These are phyloP conservation scores for Camellia sinensis DNA, from an alignment of 148 eudicot species.

Conservation along the genomic window DNA sequence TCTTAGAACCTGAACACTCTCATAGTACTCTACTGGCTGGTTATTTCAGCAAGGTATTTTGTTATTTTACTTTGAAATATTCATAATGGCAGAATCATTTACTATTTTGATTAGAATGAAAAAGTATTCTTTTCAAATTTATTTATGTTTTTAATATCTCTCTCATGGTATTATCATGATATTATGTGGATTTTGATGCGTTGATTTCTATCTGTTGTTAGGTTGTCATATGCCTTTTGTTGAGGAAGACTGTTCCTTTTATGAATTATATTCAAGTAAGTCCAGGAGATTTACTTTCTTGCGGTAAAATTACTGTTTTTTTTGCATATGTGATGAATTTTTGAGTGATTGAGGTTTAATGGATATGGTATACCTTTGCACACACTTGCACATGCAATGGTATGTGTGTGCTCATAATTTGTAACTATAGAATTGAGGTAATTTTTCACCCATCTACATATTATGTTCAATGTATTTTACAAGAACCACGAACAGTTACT, in stretches of 20 bases:
- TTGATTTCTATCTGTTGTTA: conserved; percentile 21
- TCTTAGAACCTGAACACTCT: conserved; percentile 65
- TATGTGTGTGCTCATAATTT: neutral
- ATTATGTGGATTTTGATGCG: conserved; percentile 16
- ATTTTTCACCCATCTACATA: neutral
- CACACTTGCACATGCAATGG: neutral
- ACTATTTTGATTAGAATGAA: neutral
- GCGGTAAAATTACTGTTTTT: neutral
- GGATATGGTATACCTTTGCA: neutral
- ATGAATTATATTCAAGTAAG: conserved; percentile 86
- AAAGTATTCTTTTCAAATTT: neutral
- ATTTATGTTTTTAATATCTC: neutral
- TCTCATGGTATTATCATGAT: neutral
- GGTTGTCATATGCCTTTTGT: conserved; percentile 85
- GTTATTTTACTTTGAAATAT: neutral
- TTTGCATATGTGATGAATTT: neutral
- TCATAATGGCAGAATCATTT: neutral
- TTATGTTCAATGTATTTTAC: conserved; percentile 5
- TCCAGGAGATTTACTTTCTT: conserved; percentile 6
- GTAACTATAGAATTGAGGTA: neutral
- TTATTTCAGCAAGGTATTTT: conserved; percentile 87
- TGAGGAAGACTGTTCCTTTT: conserved; percentile 79
- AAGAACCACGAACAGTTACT: neutral
- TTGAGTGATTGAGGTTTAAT: neutral
- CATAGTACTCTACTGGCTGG: conserved; percentile 87